These are phyloP conservation scores for Citrus hindsii DNA, from an alignment of 345 rosid genomes.

Conservation along the genomic window DNA sequence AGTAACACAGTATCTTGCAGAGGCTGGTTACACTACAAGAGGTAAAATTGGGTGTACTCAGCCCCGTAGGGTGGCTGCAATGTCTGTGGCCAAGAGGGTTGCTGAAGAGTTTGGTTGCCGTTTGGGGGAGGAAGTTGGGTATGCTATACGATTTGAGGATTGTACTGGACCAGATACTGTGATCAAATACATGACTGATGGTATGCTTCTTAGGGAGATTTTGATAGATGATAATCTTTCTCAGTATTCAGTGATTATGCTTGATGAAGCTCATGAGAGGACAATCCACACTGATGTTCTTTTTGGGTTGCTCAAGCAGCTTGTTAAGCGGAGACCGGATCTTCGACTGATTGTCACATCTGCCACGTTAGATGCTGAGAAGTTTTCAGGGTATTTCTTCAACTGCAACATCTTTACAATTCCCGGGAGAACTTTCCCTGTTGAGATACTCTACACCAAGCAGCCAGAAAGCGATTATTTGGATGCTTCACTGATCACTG, in stretches of 20 bases:
- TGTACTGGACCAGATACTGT: slow-evolving; percentile 85
- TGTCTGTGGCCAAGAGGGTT: slow-evolving; percentile 86
- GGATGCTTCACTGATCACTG: slow-evolving; percentile 75
- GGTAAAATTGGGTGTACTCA: slow-evolving; percentile 89
- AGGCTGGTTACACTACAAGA: slow-evolving; percentile 68
- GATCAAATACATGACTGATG: slow-evolving; percentile 87
- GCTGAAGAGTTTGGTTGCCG: slow-evolving; percentile 93
- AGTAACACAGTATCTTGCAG: slow-evolving; percentile 82
- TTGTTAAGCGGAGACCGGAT: slow-evolving; percentile 60
- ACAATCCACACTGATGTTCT: slow-evolving; percentile 74
- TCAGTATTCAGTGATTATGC: slow-evolving; percentile 65
- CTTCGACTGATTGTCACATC: slow-evolving; percentile 76
- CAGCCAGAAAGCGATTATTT: slow-evolving; percentile 86
- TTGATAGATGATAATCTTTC: slow-evolving; percentile 58
- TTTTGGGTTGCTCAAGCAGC: slow-evolving; percentile 65
- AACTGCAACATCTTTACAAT: slow-evolving; percentile 78
- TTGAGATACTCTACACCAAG: slow-evolving; percentile 70
- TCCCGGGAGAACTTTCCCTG: slow-evolving; percentile 85
- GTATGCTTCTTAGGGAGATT: slow-evolving; percentile 75
- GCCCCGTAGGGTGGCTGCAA: slow-evolving; percentile 85
- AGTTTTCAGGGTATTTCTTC: slow-evolving; percentile 77
- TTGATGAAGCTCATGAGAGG: slow-evolving; percentile 83
- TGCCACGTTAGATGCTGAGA: slow-evolving; percentile 83
- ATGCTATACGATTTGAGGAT: slow-evolving; percentile 80
- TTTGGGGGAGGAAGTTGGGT: slow-evolving; percentile 82